Evolutionary conservation across 495 filamentous ascomycete genomes (phyloP).

Genomic region (Delitschia confertaspora): DNA sequence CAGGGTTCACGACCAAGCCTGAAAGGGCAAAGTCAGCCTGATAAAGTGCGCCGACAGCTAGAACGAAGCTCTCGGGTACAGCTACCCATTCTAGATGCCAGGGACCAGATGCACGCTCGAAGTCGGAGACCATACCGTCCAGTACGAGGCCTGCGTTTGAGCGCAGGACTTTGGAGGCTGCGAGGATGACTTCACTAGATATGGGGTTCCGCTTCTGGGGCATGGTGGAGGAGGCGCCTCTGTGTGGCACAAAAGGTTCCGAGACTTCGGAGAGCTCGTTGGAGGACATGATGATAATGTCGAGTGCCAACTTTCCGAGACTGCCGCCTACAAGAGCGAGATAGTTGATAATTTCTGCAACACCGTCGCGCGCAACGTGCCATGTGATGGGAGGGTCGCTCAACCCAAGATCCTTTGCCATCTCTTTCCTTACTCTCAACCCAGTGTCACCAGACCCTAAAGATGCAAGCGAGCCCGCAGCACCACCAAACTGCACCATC

Average conservation of each 20-base stretch:
- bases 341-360: constrained; percentile 45
- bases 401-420: constrained; percentile 32
- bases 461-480: constrained; percentile 42
- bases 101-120: constrained; percentile 45
- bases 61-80: constrained; percentile 44
- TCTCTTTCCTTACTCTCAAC: constrained; percentile 37
- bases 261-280: constrained; percentile 48
- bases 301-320: constrained; percentile 45
- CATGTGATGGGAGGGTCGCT: constrained; percentile 41
- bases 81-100: constrained; percentile 50
- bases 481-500: constrained; percentile 43
- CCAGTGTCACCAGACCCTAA: constrained; percentile 36
- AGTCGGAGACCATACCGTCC: constrained; percentile 47
- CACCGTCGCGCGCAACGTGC: constrained; percentile 42
- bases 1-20: constrained; percentile 41
- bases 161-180: constrained; percentile 43
- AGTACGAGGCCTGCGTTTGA: constrained; percentile 44
- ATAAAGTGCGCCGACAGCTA: constrained; percentile 42
- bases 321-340: constrained; percentile 43
- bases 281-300: constrained; percentile 48
- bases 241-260: constrained; percentile 47
- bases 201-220: constrained; percentile 50
- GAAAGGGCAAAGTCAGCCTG: constrained; percentile 43
- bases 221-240: constrained; percentile 47
- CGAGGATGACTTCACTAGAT: constrained; percentile 44